Base-by-base conservation (phyloP, 2,329 filamentous ascomycete species). In the Capronia coronata region DNA sequence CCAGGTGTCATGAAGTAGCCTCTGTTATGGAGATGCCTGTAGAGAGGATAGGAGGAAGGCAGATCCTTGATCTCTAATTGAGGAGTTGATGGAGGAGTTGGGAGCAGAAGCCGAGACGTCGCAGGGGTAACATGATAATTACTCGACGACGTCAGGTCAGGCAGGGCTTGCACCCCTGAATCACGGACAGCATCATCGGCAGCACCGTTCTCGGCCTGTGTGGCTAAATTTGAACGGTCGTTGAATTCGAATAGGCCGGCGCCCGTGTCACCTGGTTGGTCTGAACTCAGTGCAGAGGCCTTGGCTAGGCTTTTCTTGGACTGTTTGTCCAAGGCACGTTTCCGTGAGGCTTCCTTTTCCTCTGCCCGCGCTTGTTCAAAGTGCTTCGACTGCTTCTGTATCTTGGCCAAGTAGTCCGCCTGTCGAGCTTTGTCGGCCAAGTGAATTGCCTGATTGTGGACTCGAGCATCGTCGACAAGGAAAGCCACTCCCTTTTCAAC, bases 1-100 rank as follows among this genome's bases (percentile, higher is more conserved):
- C 93, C 93, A 1, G 93, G 93, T 47, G 89, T 90, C 63, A 93
- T 82, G 70, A 85, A 97, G 69, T 91, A 96, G 43, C 85, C 86
- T 14, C 78, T 75, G 6, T 77, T 74, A 63, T 96, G 87, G 21
- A 98, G 73, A 64, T 93, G 83, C 29, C 79, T 80, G 68, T 88
- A 95, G 18, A 97, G 73, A 2, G 87, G 81, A 59, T 87, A 90
- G 1, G 80, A 82, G 2, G 65, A 51, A 3, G 70, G 70, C 22
- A 71, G 68, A 29, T 64, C 54, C 4, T 68, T 68, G 14, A 67
- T 52, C 14, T 62, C 44, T 16, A 21, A 22, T 16, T 18, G 18
- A 1, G 27, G 66, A 51, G 14, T 60, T 46, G 43, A 62, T 55
- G 29, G 59, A 50, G 63, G 58, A 27, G 62, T 61, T 18, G 69